Conservation (phyloP, 169 alveolate genomes). For the Cryptosporidium ubiquitum region DNA sequence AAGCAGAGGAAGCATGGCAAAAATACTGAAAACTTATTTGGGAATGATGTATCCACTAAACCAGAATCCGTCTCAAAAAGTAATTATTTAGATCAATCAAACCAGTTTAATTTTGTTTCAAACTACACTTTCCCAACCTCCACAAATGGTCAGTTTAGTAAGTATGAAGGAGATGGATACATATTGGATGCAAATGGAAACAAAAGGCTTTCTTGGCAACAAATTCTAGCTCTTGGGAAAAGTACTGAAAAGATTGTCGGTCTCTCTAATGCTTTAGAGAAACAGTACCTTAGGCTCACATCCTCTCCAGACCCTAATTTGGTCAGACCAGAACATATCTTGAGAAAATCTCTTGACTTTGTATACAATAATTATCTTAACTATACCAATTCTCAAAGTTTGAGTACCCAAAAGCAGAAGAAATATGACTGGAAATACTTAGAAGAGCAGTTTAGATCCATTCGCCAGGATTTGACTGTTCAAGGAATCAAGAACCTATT, state of each 20-base stretch:
- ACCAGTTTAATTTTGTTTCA: background rate
- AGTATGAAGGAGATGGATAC: background rate
- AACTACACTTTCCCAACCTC: background rate
- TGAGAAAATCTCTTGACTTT: constrained; percentile 78
- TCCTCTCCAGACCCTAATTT: constrained; percentile 84
- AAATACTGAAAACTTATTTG: background rate
- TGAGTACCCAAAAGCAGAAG: constrained; percentile 75
- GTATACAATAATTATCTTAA: constrained; percentile 72
- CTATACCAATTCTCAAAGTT: constrained; percentile 60
- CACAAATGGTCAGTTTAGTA: background rate
- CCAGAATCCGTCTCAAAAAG: background rate
- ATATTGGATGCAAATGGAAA: constrained; percentile 55
- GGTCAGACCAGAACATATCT: constrained; percentile 82
- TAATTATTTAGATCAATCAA: background rate
- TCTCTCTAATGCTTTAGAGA: constrained; percentile 81
- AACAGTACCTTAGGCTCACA: constrained; percentile 83
- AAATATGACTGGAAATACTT: constrained; percentile 84
- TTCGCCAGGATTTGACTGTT: constrained; percentile 93
- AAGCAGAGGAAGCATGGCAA: background rate
- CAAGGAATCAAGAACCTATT: constrained; percentile 90
- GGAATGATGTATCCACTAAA: background rate
- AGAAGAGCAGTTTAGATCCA: constrained; percentile 90
- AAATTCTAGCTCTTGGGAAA: constrained; percentile 46
- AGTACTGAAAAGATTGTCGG: constrained; percentile 81
- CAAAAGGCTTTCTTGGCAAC: constrained; percentile 73